Evolutionary conservation across 2,329 filamentous ascomycete species (phyloP), one percentile per base, ranked within the genome.

Genomic region (Colletotrichum brevisporum): DNA sequence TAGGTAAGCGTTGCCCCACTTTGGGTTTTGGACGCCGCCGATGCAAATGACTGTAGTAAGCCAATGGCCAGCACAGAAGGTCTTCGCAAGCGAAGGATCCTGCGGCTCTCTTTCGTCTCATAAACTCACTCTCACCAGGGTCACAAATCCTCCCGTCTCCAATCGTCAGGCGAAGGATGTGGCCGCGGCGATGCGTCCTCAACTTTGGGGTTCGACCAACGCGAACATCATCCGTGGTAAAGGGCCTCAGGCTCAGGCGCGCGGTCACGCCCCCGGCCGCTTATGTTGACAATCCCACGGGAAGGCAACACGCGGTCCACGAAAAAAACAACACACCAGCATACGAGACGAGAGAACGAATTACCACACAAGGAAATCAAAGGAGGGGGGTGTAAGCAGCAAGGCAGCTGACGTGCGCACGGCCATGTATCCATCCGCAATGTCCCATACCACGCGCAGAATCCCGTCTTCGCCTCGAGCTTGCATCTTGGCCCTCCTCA

Each of bases 331-430:
- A 26, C 45, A 60, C 31, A n/a, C 18, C 27, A 27, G 51, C 41
- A 47, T 24, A n/a, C 12, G 21, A 57, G 47, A 26, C 9, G 2
- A 48, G 39, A 56, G 21, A 43, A 43, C 31, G 41, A 43, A 43
- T 50, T 39, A 31, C 27, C 56, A 39, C 26, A 45, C 48, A 6
- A 27, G 56, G 52, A 18, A 15, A 16, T 16, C 45, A 18, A 43
- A 21, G 36, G 50, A 27, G 50, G 50, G 50, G 67, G 55, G 55
- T 45, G 62, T 69, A 59, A 69, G 67, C 67, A 48, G 56, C 36
- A 43, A 67, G 43, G 43, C 67, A 61, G 67, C 67, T 69, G 67
- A 69, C 67, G 45, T 61, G 55, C 61, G 41, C 41, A 41, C 24
- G 18, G 45, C 18, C 50, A 50, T 15, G 47, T 52, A 24, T 47